phyloP scores from a whole-genome alignment of 192 early-diverging fungal genomes.

The Coemansia sp. region DNA sequence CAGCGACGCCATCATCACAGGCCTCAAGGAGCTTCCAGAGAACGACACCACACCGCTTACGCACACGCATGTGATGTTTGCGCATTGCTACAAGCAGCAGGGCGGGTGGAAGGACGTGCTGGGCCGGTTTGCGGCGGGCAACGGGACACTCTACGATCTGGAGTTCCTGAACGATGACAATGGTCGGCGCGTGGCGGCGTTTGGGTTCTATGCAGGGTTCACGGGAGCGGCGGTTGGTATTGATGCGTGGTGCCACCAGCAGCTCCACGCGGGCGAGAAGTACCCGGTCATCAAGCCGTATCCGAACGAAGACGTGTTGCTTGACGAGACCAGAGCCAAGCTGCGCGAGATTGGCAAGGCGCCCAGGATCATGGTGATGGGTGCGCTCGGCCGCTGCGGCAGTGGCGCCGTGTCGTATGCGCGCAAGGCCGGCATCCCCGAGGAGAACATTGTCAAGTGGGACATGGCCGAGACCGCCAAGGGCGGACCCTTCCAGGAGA shows the following conservation, averaged over 20 bases:
- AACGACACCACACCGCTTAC: conserved; percentile 84
- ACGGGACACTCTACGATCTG: conserved; percentile 87
- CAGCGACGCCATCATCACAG: conserved; percentile 88
- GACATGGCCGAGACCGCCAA: conserved; percentile 90
- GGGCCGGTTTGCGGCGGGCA: conserved; percentile 77
- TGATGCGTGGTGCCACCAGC: conserved; percentile 88
- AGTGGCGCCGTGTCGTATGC: conserved; percentile 85
- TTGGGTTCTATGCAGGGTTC: conserved; percentile 96
- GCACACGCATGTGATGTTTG: conserved; percentile 97
- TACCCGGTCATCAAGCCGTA: conserved; percentile 82
- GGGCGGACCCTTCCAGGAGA: conserved; percentile 93
- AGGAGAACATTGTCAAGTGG: conserved; percentile 89
- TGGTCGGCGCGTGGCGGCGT: conserved; percentile 92
- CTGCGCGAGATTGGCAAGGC: conserved; percentile 60
- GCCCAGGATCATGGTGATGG: conserved; percentile 96
- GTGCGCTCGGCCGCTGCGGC: conserved; percentile 94
- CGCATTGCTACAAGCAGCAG: conserved; percentile 97
- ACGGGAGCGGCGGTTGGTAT: conserved; percentile 90
- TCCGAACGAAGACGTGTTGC: conserved; percentile 79
- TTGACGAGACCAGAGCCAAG: conserved; percentile 67
- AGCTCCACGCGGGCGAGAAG: conserved; percentile 54
- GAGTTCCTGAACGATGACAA: conserved; percentile 88
- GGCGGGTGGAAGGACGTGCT: conserved; percentile 92
- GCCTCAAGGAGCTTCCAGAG: conserved; percentile 96
- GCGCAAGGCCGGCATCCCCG: conserved; percentile 77